phyloP scores from a whole-genome alignment of 208 protist genomes.

The Wallacemonas rigidus region DNA sequence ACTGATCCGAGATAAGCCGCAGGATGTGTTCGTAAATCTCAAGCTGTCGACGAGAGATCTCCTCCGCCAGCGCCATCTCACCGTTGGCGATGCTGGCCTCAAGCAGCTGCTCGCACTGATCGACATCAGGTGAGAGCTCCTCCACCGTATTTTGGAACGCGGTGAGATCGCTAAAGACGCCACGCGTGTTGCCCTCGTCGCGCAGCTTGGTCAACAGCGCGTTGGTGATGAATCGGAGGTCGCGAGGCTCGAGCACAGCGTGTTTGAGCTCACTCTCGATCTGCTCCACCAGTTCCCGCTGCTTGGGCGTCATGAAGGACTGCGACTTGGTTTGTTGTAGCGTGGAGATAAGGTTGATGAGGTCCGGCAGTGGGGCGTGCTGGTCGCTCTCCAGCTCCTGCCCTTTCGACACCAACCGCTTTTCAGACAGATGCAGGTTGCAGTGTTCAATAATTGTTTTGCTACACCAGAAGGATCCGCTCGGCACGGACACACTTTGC shows the following conservation, averaged over 20 bases:
- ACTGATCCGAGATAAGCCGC: slow-evolving; percentile 85
- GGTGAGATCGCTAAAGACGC: slow-evolving; percentile 78
- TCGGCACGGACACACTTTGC: slow-evolving; percentile 64
- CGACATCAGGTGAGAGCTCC: slow-evolving; percentile 82
- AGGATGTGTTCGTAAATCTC: slow-evolving; percentile 89
- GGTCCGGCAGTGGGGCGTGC: slow-evolving; percentile 63
- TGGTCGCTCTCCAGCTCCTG: slow-evolving; percentile 29
- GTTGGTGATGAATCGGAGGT: slow-evolving; percentile 83
- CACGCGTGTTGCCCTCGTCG: slow-evolving; percentile 78
- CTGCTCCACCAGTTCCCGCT: slow-evolving; percentile 82
- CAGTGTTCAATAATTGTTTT: slow-evolving; percentile 90
- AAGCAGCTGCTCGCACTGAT: slow-evolving; percentile 88
- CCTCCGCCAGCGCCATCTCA: slow-evolving; percentile 89
- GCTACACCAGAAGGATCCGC: slow-evolving; percentile 81
- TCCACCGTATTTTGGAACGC: slow-evolving; percentile 84
- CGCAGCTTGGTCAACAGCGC: slow-evolving; percentile 83
- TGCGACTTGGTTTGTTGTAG: slow-evolving; percentile 79
- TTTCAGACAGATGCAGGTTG: slow-evolving; percentile 83
- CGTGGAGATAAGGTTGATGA: slow-evolving; percentile 76
- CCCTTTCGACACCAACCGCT: slow-evolving; percentile 43
- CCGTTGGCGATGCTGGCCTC: slow-evolving; percentile 88
- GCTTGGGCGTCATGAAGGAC: slow-evolving; percentile 83
- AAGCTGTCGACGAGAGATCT: slow-evolving; percentile 83
- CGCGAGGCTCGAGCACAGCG: slow-evolving; percentile 77
- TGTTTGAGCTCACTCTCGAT: slow-evolving; percentile 70